Base-by-base conservation (phyloP, 768 basidiomycete species). In the Paxillus involutus region DNA sequence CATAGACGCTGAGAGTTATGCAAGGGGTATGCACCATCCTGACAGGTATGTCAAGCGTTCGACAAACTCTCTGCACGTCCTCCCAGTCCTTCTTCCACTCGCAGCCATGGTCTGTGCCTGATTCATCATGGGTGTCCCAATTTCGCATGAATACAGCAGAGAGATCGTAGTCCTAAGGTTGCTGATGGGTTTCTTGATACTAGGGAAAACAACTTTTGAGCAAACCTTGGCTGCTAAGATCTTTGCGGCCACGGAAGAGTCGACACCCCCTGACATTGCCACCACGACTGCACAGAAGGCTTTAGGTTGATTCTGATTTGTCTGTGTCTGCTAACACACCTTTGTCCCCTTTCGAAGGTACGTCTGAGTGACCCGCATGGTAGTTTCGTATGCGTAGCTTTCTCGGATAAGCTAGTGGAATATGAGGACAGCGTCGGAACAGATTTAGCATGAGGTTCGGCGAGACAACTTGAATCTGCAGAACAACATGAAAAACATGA, bases 31-130 rank as follows among this genome's bases (percentile, higher is more conserved):
- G 36, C 21, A 92, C 92, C 81, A 94, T 77, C 60, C 77, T 71
- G 59, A 84, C 86, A n/a, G 89, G 85, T 36, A 94, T 80, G 52
- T 81, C 89, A 21, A 88, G 78, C 60, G 80, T 74, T 47, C 73
- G 80, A 65, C 93, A 94, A 12, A 97, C 90, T 16, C 76, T 73
- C 62, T 86, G 86, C 1, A 97, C 95, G 67, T 96, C 93, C 56
- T 88, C 83, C 89, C 90, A 97, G 63, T 98, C 95, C 55, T 85
- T 88, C 71, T 98, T 88, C 95, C 95, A 98, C 68, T 94, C 91
- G 61, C 95, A 98, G 3, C 90, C 89, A n/a, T 75, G 77, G 63
- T 89, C 89, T 0, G 84, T 80, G 16, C 82, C 87, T 24, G 78
- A 83, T 71, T 94, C 92, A 63, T 94, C 90, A 39, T 86, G 78